Evolutionary conservation across 257 asterid species (phyloP).

Genomic region (Solanum chaucha): DNA sequence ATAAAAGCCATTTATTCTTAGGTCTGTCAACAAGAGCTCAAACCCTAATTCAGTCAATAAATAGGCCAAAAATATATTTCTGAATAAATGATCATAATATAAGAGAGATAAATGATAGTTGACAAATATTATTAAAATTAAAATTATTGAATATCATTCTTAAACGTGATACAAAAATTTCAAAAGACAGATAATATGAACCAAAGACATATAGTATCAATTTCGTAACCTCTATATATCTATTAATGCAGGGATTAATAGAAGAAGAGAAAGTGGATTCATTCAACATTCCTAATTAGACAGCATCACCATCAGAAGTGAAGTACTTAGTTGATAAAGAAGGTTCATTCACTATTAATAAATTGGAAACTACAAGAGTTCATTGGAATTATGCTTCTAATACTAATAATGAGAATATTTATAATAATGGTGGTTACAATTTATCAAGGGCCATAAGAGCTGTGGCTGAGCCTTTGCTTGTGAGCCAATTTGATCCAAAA

Average conservation of each 20-base stretch:
- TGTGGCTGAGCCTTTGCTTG: conserved; percentile 52
- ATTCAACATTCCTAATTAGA: conserved; percentile 52
- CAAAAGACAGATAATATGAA: background rate
- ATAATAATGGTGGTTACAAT: conserved; percentile 22
- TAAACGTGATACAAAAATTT: rapidly evolving
- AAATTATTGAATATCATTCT: background rate
- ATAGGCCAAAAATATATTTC: too few species aligned
- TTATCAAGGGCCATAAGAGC: conserved; percentile 53
- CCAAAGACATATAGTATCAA: rapidly evolving
- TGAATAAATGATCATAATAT: too few species aligned
- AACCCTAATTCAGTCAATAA: too few species aligned
- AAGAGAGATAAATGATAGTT: background rate
- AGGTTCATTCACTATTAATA: conserved; percentile 37
- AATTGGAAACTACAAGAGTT: conserved; percentile 25
- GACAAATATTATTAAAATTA: background rate
- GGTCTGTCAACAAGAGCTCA: too few species aligned
- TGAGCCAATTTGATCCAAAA: conserved; percentile 36
- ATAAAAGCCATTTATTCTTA: too few species aligned
- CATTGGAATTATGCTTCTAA: conserved; percentile 32
- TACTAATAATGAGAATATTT: background rate
- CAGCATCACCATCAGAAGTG: conserved; percentile 42
- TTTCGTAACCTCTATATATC: background rate
- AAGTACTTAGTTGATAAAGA: conserved; percentile 29
- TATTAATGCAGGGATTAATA: conserved; percentile 26
- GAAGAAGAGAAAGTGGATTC: conserved; percentile 35